phyloP scores from a whole-genome alignment of 2,329 filamentous ascomycete genomes.

The Diplodia mutila region DNA sequence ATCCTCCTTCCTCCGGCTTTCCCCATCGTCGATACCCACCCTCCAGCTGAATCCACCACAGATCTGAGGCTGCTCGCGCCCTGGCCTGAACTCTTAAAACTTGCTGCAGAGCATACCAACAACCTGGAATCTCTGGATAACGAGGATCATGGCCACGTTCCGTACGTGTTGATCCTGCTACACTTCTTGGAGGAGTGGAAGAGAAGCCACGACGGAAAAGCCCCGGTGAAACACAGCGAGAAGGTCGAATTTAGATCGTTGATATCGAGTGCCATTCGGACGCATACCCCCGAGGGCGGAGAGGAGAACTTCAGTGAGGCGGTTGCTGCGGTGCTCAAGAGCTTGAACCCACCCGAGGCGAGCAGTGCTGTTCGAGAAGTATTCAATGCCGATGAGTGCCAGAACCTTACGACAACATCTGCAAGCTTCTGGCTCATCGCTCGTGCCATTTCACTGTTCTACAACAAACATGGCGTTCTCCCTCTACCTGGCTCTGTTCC shows the following conservation, averaged over 20 bases:
- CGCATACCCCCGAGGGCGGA: slow-evolving; percentile 76
- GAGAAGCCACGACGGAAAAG: slow-evolving; percentile 65
- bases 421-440: slow-evolving; percentile 89
- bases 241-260: slow-evolving; percentile 80
- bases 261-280: slow-evolving; percentile 70
- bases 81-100: slow-evolving; percentile 78
- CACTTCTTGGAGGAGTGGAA: slow-evolving; percentile 86
- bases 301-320: slow-evolving; percentile 99
- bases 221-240: slow-evolving; percentile 77
- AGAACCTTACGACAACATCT: slow-evolving; percentile 50
- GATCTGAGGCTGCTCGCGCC: slow-evolving; percentile 84
- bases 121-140: slow-evolving; percentile 71
- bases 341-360: slow-evolving; percentile 70
- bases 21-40: slow-evolving; percentile 94
- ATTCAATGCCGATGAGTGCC: slow-evolving; percentile 70
- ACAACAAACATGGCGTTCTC: slow-evolving; percentile 70
- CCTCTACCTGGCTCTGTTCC: slow-evolving; percentile 86
- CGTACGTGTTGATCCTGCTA: slow-evolving; percentile 81
- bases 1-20: slow-evolving; percentile 77
- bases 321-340: slow-evolving; percentile 82
- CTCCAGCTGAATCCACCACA: slow-evolving; percentile 79
- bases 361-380: slow-evolving; percentile 74
- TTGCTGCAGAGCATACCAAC: slow-evolving; percentile 67
- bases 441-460: slow-evolving; percentile 76
- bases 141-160: slow-evolving; percentile 88